Evolutionary conservation across 495 filamentous ascomycete species (phyloP).

Genomic region (Thozetella sp.): DNA sequence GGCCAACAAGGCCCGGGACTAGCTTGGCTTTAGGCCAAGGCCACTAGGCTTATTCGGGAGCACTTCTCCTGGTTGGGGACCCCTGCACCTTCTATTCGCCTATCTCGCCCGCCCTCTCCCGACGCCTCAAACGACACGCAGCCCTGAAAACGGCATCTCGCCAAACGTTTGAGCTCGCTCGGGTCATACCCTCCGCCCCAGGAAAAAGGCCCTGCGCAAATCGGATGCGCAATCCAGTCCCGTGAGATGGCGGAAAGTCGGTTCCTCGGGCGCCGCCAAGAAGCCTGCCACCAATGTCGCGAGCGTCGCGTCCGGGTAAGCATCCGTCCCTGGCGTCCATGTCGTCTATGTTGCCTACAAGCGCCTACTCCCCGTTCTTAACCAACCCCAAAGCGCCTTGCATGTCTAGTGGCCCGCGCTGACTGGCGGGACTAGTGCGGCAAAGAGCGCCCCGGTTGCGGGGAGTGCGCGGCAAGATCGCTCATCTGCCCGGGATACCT

Average conservation of each 20-base stretch:
- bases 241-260: neutral
- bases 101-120: too few species aligned
- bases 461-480: neutral
- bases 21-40: neutral
- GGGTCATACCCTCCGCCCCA: too few species aligned
- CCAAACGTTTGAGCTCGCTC: too few species aligned
- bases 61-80: neutral
- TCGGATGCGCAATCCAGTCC: neutral
- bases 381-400: neutral
- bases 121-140: neutral
- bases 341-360: too few species aligned
- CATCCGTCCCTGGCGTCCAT: too few species aligned
- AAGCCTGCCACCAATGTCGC: neutral
- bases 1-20: too few species aligned
- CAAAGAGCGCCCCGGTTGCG: neutral
- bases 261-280: neutral
- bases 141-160: neutral
- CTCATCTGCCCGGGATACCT: neutral
- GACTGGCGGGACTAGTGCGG: neutral
- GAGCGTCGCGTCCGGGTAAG: neutral
- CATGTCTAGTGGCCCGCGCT: neutral
- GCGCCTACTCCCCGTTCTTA: too few species aligned
- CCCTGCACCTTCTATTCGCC: neutral
- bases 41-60: neutral
- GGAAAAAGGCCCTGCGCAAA: neutral